These are phyloP conservation scores for Mortierella sp. DNA, from an alignment of 371 early-diverging fungal genomes.

Conservation along the genomic window DNA sequence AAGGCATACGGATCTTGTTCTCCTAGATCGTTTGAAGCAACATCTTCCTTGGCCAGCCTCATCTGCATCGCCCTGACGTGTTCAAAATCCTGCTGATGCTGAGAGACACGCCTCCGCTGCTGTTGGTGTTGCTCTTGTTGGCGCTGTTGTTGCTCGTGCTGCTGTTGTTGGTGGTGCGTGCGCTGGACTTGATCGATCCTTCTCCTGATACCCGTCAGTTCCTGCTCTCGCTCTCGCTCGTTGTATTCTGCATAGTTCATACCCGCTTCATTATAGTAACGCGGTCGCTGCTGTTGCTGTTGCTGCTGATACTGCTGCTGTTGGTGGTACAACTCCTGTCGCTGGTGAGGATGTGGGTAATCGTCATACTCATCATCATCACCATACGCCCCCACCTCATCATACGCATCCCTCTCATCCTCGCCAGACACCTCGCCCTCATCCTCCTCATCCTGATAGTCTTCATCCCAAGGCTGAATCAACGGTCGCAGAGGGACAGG, in stretches of 20 bases:
- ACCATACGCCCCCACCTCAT: background rate
- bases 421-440: background rate
- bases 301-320: background rate
- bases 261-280: background rate
- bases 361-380: conserved; percentile 17
- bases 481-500: conserved; percentile 15
- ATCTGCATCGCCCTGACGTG: background rate
- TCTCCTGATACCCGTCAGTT: background rate
- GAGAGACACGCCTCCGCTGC: background rate
- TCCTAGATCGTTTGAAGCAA: no score
- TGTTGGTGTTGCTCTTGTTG: background rate
- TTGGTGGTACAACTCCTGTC: background rate
- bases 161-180: background rate
- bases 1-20: conserved; percentile 10
- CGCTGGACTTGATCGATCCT: background rate
- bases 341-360: background rate
- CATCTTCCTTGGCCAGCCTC: background rate
- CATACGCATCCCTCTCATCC: conserved; percentile 1
- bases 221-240: background rate
- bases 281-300: background rate
- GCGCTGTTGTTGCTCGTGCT: background rate
- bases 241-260: background rate
- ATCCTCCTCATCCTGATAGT: background rate
- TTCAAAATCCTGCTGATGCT: background rate
- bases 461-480: conserved; percentile 29